Evolutionary conservation across 345 rosid genomes (phyloP).

Genomic region (Acer saccharum): DNA sequence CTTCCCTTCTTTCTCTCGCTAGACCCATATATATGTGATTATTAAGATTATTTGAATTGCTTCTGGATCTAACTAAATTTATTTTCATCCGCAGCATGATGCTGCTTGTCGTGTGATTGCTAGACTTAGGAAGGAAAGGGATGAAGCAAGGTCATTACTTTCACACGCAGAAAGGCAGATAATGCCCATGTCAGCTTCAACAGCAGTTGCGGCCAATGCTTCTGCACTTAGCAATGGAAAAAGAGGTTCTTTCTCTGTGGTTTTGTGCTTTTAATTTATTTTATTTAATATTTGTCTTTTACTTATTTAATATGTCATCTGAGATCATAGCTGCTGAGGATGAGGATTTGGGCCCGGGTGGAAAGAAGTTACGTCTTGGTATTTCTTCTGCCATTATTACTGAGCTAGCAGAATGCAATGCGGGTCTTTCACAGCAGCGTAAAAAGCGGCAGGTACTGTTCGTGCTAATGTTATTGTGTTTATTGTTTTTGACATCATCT

Average conservation of each 20-base stretch:
- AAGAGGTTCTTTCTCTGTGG: slow-evolving; percentile 53
- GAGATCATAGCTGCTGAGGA: slow-evolving; percentile 43
- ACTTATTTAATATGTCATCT: slow-evolving; percentile 15
- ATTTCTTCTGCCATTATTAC: slow-evolving; percentile 64
- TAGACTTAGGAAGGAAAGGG: slow-evolving; percentile 91
- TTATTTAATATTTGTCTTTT: not conserved
- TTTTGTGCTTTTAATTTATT: not conserved
- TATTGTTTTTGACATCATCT: not conserved
- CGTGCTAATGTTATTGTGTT: not conserved
- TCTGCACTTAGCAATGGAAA: slow-evolving; percentile 76
- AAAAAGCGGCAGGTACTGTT: slow-evolving; percentile 72
- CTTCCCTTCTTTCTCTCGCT: not conserved
- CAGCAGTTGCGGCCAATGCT: slow-evolving; percentile 48
- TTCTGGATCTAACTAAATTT: slow-evolving; percentile 4
- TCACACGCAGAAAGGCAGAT: slow-evolving; percentile 75
- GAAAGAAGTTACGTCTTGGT: slow-evolving; percentile 67
- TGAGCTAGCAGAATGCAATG: slow-evolving; percentile 84
- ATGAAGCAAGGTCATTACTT: slow-evolving; percentile 86
- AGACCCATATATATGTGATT: not conserved
- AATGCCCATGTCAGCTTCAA: slow-evolving; percentile 49
- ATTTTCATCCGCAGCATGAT: slow-evolving; percentile 66
- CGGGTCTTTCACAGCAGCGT: slow-evolving; percentile 87
- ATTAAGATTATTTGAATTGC: not conserved
- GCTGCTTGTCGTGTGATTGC: slow-evolving; percentile 99
- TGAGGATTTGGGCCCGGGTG: slow-evolving; percentile 52